Conservation (phyloP, 805 yeast genomes). For the Candida railenensis region DNA sequence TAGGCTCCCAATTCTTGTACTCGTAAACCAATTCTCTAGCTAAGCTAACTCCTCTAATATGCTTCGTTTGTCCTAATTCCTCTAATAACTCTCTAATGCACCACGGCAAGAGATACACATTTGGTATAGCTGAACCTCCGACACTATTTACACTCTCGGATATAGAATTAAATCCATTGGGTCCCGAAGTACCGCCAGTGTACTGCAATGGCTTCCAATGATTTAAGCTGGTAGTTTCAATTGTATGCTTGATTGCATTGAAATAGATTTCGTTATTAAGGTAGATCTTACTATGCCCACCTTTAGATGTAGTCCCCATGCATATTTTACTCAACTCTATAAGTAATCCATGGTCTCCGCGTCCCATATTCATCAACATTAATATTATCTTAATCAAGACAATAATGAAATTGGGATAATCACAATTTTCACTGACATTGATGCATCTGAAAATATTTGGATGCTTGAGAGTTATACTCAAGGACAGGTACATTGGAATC, state of each 20-base stretch:
- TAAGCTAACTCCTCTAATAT: slow-evolving; percentile 24
- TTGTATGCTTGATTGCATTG: slow-evolving; percentile 27
- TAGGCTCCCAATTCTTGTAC: slow-evolving; percentile 29
- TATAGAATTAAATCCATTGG: neutral
- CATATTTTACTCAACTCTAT: slow-evolving; percentile 29
- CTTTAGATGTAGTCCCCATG: slow-evolving; percentile 19
- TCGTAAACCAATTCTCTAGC: slow-evolving; percentile 22
- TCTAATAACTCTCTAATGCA: slow-evolving; percentile 35
- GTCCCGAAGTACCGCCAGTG: neutral
- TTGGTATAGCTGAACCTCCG: slow-evolving; percentile 3
- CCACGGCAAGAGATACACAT: slow-evolving; percentile 37
- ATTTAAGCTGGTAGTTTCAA: slow-evolving; percentile 36
- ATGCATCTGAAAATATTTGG: slow-evolving; percentile 36
- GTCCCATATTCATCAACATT: slow-evolving; percentile 36
- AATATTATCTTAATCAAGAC: slow-evolving; percentile 26
- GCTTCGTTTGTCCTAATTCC: slow-evolving; percentile 30
- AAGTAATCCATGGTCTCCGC: slow-evolving; percentile 28
- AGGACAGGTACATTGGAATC: slow-evolving; percentile 33
- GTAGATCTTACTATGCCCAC: slow-evolving; percentile 28
- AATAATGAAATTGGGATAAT: slow-evolving; percentile 25
- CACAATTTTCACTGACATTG: slow-evolving; percentile 15
- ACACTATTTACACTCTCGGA: neutral
- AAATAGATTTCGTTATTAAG: slow-evolving; percentile 23
- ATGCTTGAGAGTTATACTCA: slow-evolving; percentile 28
- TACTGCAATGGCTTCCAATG: slow-evolving; percentile 7